Conservation (phyloP, 1,284 basidiomycete genomes). For the Takashimella tepidaria region DNA sequence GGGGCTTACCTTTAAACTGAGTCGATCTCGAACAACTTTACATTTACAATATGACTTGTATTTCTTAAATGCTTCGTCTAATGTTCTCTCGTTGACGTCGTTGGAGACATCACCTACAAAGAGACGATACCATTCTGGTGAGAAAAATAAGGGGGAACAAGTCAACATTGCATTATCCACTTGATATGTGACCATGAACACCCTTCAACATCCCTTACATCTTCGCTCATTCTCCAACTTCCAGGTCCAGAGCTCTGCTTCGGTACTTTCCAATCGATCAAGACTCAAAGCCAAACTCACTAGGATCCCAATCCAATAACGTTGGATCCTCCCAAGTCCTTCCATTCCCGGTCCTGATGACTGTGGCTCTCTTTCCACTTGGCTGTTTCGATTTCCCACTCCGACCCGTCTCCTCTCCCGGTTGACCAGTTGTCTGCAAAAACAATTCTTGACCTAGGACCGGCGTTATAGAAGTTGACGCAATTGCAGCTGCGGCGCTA, state of each 20-base stretch:
- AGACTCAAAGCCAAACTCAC: slow-evolving; percentile 54
- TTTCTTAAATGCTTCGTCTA: slow-evolving; percentile 86
- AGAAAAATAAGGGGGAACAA: too few relatives aligned
- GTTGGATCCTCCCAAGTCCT: slow-evolving; percentile 98
- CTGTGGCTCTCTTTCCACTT: slow-evolving; percentile 79
- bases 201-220: too few relatives aligned
- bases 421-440: not conserved
- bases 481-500: not conserved
- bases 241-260: too few relatives aligned
- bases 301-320: slow-evolving; percentile 93
- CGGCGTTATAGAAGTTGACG: not conserved
- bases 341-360: slow-evolving; percentile 88
- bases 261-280: slow-evolving; percentile 1
- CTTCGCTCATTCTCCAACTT: too few relatives aligned
- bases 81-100: slow-evolving; percentile 91
- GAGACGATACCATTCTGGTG: slow-evolving; percentile 86
- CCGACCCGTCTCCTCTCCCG: not conserved
- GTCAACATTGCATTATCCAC: too few relatives aligned
- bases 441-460: too few relatives aligned
- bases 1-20: slow-evolving; percentile 75
- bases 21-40: slow-evolving; percentile 84
- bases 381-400: slow-evolving; percentile 10
- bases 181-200: too few relatives aligned
- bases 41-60: slow-evolving; percentile 91
- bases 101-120: slow-evolving; percentile 98